Conservation (phyloP, 108 stramenopile species). For the Epithemia pelagica region DNA sequence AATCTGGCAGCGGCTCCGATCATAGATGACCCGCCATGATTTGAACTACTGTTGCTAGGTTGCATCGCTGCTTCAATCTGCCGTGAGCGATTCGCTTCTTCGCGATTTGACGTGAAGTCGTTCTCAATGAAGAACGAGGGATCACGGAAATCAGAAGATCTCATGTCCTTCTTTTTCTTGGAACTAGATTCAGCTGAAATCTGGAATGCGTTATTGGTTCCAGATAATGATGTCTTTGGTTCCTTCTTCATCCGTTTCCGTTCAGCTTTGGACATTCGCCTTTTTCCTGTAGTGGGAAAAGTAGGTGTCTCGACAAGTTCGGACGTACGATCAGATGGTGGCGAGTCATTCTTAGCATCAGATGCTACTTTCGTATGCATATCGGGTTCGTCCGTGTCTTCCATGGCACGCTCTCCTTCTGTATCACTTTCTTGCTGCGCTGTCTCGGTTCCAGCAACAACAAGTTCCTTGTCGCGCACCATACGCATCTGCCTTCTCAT, state of each 20-base stretch:
- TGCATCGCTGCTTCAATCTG: constrained; percentile 86
- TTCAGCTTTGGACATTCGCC: constrained; percentile 90
- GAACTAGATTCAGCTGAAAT: background rate
- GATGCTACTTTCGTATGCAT: background rate
- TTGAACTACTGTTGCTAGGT: constrained; percentile 52
- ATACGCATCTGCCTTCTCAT: constrained; percentile 88
- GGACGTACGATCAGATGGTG: constrained; percentile 1
- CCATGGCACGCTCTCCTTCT: background rate
- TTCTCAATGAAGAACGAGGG: constrained; percentile 80
- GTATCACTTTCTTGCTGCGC: background rate
- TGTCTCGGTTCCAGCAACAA: constrained; percentile 68
- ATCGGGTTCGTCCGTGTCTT: constrained; percentile 8
- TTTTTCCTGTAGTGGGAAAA: constrained; percentile 24
- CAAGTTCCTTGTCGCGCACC: constrained; percentile 69
- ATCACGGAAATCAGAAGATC: constrained; percentile 73
- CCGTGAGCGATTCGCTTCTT: constrained; percentile 55
- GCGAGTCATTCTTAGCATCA: background rate
- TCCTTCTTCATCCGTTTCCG: constrained; percentile 80
- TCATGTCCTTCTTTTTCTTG: constrained; percentile 50
- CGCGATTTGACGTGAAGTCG: constrained; percentile 62
- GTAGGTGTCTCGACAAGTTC: background rate
- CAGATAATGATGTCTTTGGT: constrained; percentile 11
- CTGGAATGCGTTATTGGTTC: background rate
- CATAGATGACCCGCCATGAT: constrained; percentile 28
- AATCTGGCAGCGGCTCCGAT: constrained; percentile 50